Base-by-base conservation (phyloP, 2,329 filamentous ascomycete species). In the Tolypocladium nubicola region DNA sequence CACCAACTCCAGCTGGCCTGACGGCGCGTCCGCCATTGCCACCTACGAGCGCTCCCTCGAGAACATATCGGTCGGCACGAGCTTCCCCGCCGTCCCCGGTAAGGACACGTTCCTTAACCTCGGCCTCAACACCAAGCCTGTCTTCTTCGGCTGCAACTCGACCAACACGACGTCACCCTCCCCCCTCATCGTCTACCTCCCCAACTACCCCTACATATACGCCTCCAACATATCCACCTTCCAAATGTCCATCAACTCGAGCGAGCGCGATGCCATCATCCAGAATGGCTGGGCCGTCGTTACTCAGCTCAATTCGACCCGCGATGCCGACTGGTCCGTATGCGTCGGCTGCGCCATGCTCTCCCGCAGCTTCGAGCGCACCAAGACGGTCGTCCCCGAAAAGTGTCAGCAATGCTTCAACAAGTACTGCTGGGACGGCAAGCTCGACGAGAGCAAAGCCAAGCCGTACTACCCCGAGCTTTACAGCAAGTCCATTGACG, bases 361-460 rank as follows among this genome's bases (percentile, higher is more conserved):
- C 19, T 83, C 81, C 56, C 83, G 93, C 60, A 90, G 86, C 63
- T 82, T 94, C 62, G 78, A 84, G 60, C 81, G 90, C 54, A 93
- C 89, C 0, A 77, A 79, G 21, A 87, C 87, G 0, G 61, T 74
- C 0, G 79, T 92, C 1, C 93, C 93, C 0, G 77, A 80, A 0
- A 83, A 82, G 11, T 99, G 94, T 75, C 77, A 74, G 49, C 66
- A 79, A 54, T 99, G 94, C 75, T 97, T 97, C 71, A 63, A 76
- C 14, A 72, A 76, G 23, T 97, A 97, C 75, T 99, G 94, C 80
- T 99, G 94, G 94, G 83, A 97, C 69, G 94, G 94, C n/a, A 89
- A 82, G 19, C 57, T 73, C 40, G 67, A 71, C 35, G 68, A 69
- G 54, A 58, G 61, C 13, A 63, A 65, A 1, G 67, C 71, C 1